Conservation (phyloP, 352 stramenopile species). For the Hyaloperonospora arabidopsidis region DNA sequence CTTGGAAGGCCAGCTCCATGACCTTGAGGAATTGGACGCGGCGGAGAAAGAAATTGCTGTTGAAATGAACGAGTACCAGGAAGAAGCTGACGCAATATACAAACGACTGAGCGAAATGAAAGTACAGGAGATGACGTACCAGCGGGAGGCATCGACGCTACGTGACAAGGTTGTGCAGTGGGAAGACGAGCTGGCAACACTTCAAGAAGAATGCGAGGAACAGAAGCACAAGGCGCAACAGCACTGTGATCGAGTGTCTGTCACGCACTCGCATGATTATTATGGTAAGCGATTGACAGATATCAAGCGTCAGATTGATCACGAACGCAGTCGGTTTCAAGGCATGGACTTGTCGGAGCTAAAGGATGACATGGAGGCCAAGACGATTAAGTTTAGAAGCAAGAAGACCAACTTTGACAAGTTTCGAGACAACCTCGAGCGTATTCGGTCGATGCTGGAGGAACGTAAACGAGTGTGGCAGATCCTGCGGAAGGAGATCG, state of each 20-base stretch:
- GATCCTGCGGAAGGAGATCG: constrained; percentile 71
- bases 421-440: constrained; percentile 53
- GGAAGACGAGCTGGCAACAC: constrained; percentile 39
- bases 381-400: constrained; percentile 54
- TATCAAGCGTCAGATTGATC: constrained; percentile 70
- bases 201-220: constrained; percentile 54
- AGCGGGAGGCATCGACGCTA: constrained; percentile 37
- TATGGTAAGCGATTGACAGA: constrained; percentile 76
- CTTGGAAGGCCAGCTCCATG: constrained; percentile 46
- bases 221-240: constrained; percentile 47
- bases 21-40: constrained; percentile 47
- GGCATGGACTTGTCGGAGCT: constrained; percentile 78
- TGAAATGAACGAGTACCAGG: constrained; percentile 49
- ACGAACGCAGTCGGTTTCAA: constrained; percentile 66
- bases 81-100: constrained; percentile 58
- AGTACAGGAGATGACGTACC: constrained; percentile 54
- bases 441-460: constrained; percentile 67
- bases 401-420: constrained; percentile 59
- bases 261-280: constrained; percentile 59
- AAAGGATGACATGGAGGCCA: constrained; percentile 66
- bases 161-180: constrained; percentile 45
- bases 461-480: constrained; percentile 70
- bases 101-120: constrained; percentile 72
- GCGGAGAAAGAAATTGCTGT: constrained; percentile 42
- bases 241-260: constrained; percentile 59